phyloP scores from a whole-genome alignment of 345 rosid genomes.

The Isatis tinctoria region DNA sequence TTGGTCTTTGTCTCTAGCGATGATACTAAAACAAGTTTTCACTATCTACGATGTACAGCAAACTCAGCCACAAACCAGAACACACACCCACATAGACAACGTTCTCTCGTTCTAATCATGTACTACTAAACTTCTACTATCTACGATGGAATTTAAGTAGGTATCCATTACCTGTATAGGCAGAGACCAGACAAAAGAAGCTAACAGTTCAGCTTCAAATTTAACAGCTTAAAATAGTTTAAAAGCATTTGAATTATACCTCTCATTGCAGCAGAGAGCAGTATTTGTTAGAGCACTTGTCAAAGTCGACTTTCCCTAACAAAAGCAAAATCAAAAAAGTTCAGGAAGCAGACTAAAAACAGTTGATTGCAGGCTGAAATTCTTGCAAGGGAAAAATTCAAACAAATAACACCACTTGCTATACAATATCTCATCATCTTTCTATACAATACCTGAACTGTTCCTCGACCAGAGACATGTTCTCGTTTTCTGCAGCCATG shows the following conservation, averaged over 20 bases:
- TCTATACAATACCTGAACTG: conserved; percentile 70
- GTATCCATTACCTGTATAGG: too few relatives aligned
- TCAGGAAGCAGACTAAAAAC: neutral
- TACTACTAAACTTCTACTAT: too few relatives aligned
- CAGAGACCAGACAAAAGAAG: conserved; percentile 9
- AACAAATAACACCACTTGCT: too few relatives aligned
- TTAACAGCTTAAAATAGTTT: conserved; percentile 1
- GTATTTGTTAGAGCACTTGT: conserved; percentile 63
- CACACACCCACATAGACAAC: too few relatives aligned
- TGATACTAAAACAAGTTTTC: too few relatives aligned
- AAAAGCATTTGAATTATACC: conserved; percentile 41
- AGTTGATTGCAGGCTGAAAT: neutral
- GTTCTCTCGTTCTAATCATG: too few relatives aligned
- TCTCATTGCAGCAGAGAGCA: conserved; percentile 75
- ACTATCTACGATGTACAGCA: too few relatives aligned
- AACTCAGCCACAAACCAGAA: too few relatives aligned
- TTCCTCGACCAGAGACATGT: conserved; percentile 56
- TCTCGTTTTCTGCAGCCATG: conserved; percentile 33
- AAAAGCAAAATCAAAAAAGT: neutral
- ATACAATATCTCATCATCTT: too few relatives aligned
- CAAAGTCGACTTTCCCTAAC: conserved; percentile 89
- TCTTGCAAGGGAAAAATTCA: too few relatives aligned
- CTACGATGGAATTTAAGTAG: too few relatives aligned
- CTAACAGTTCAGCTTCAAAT: neutral
- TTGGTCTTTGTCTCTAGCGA: too few relatives aligned